Percentiles rank a stretch among this genome's conserved stretches.
phyloP scores from a whole-genome alignment of 768 basidiomycete genomes.

The Rubroboletus satanas region DNA sequence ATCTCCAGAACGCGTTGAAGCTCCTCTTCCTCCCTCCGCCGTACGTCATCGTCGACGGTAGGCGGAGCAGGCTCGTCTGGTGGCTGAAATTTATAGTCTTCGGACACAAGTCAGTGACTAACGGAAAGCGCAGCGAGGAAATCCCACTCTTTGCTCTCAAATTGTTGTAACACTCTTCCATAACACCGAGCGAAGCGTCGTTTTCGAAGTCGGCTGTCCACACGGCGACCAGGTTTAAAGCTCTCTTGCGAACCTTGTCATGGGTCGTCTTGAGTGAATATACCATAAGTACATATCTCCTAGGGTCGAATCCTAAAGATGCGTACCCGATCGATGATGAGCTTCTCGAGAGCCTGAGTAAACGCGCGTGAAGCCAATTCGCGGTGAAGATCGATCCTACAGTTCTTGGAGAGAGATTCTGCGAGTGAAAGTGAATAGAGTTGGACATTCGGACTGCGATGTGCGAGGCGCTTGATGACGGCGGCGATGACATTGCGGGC shows the following conservation, averaged over 20 bases:
- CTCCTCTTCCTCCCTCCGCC: constrained; percentile 89
- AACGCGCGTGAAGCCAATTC: constrained; percentile 90
- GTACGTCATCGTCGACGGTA: constrained; percentile 70
- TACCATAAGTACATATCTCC: constrained; percentile 9
- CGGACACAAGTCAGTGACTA: constrained; percentile 10
- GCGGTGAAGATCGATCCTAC: constrained; percentile 70
- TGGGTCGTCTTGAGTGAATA: constrained; percentile 67
- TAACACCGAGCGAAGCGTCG: constrained; percentile 77
- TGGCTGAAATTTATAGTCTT: constrained; percentile 71
- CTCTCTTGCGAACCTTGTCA: constrained; percentile 80
- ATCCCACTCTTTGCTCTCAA: constrained; percentile 77
- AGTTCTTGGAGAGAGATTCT: constrained; percentile 91
- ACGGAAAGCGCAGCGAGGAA: background rate
- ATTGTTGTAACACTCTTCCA: constrained; percentile 84
- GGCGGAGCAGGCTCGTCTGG: constrained; percentile 63
- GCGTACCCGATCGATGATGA: constrained; percentile 83
- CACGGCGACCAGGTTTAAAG: constrained; percentile 64
- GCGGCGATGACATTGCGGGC: constrained; percentile 84
- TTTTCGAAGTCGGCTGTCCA: constrained; percentile 86
- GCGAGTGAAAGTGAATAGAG: constrained; percentile 85
- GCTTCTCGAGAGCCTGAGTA: constrained; percentile 81
- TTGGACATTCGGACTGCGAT: constrained; percentile 96
- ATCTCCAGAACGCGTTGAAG: constrained; percentile 89
- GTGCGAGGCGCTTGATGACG: constrained; percentile 83
- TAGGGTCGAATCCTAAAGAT: background rate